Evolutionary conservation across 495 filamentous ascomycete species (phyloP).

Genomic region (Tuber brumale): DNA sequence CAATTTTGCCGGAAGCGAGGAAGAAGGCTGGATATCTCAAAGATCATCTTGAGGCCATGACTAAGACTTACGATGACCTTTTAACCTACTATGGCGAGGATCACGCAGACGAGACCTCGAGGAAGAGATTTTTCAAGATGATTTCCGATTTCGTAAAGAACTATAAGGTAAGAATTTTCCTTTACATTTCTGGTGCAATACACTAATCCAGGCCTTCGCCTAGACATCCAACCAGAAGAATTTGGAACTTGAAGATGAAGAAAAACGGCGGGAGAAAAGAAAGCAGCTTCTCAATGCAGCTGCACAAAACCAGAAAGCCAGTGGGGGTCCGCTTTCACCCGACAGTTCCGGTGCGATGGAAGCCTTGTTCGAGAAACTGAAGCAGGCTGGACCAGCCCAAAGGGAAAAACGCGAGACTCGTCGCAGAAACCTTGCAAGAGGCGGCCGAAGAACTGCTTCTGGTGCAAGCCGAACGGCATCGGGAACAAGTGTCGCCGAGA

Average conservation of each 20-base stretch:
- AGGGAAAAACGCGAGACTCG: slow-evolving; percentile 80
- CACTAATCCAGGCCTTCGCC: slow-evolving; percentile 17
- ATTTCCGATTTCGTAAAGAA: slow-evolving; percentile 84
- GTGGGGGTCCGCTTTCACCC: slow-evolving; percentile 57
- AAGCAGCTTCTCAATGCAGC: slow-evolving; percentile 65
- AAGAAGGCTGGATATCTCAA: slow-evolving; percentile 95
- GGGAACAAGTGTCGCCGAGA: slow-evolving; percentile 20
- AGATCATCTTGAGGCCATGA: slow-evolving; percentile 89
- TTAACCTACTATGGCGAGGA: slow-evolving; percentile 97
- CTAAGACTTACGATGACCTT: slow-evolving; percentile 84
- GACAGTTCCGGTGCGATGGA: slow-evolving; percentile 74
- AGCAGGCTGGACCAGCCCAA: slow-evolving; percentile 83
- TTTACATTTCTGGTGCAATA: not conserved
- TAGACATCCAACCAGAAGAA: slow-evolving; percentile 92
- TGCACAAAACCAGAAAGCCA: slow-evolving; percentile 47
- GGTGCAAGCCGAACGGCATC: slow-evolving; percentile 30
- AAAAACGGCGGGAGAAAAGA: slow-evolving; percentile 82
- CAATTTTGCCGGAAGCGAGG: slow-evolving; percentile 92
- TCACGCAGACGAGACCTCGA: slow-evolving; percentile 81
- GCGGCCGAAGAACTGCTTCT: slow-evolving; percentile 26
- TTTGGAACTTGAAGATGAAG: slow-evolving; percentile 68
- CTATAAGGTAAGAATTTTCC: slow-evolving; percentile 65
- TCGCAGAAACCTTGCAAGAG: slow-evolving; percentile 55
- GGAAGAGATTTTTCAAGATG: slow-evolving; percentile 93
- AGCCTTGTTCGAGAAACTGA: slow-evolving; percentile 87